These are phyloP conservation scores for Dendrobium officinale DNA, from an alignment of 106 monocot genomes.

Conservation along the genomic window DNA sequence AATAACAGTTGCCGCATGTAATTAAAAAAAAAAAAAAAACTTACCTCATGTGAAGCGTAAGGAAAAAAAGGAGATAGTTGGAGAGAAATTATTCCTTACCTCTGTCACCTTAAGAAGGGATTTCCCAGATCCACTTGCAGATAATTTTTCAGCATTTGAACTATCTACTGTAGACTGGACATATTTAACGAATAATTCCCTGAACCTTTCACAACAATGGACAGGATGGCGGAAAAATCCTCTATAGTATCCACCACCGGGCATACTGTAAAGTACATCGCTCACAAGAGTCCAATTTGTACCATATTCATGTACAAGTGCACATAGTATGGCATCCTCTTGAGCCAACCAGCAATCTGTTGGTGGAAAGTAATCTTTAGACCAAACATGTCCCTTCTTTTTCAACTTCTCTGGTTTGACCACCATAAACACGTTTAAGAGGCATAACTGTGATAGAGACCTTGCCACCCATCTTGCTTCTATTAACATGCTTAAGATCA, in stretches of 20 bases:
- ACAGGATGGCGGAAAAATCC: constrained; percentile 82
- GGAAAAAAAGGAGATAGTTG: neutral
- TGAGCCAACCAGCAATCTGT: constrained; percentile 72
- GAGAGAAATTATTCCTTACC: constrained; percentile 29
- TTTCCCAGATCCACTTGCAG: constrained; percentile 52
- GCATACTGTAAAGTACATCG: constrained; percentile 48
- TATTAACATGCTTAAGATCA: constrained; percentile 34
- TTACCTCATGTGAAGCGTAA: neutral
- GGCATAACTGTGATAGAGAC: constrained; percentile 70
- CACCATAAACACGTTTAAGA: constrained; percentile 71
- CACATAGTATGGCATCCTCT: constrained; percentile 92
- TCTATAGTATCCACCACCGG: constrained; percentile 66
- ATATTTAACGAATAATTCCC: constrained; percentile 84
- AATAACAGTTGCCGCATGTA: neutral
- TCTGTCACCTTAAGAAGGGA: constrained; percentile 86
- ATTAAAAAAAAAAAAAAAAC: too few relatives aligned
- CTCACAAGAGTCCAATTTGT: constrained; percentile 74
- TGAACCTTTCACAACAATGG: constrained; percentile 96
- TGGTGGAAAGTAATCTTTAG: constrained; percentile 55
- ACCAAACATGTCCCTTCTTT: constrained; percentile 60
- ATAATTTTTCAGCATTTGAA: constrained; percentile 48
- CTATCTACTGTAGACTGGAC: constrained; percentile 41
- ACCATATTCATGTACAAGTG: constrained; percentile 79
- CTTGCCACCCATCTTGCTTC: constrained; percentile 47
- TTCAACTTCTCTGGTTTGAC: constrained; percentile 77